A percentile compares a stretch with the other conserved stretches of the same genome.
Evolutionary conservation across 768 basidiomycete genomes (phyloP).

Genomic region (Suillus decipiens): DNA sequence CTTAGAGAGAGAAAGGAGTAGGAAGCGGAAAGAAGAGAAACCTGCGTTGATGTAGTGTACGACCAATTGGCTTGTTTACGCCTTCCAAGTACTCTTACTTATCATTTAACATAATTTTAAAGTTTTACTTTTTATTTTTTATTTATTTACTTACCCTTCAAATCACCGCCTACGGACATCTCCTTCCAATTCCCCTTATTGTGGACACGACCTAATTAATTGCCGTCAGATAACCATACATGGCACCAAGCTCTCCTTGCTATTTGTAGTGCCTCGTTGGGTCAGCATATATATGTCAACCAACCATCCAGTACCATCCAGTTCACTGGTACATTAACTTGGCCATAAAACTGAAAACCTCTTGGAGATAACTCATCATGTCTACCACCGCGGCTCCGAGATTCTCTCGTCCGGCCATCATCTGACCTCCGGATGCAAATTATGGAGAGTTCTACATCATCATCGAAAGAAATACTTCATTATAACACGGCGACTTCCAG

Average conservation of each 20-base stretch:
- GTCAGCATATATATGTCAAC: too few relatives aligned
- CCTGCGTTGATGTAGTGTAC: constrained; percentile 33
- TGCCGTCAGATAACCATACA: constrained; percentile 6
- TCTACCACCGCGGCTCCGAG: neutral
- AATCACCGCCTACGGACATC: constrained; percentile 17
- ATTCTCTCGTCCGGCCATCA: neutral
- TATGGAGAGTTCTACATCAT: neutral
- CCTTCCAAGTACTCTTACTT: constrained; percentile 30
- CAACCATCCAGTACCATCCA: too few relatives aligned
- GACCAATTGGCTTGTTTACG: neutral
- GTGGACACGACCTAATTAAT: constrained; percentile 3
- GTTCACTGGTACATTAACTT: too few relatives aligned
- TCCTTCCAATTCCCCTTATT: constrained; percentile 9
- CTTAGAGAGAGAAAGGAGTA: constrained; percentile 28
- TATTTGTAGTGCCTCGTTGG: too few relatives aligned
- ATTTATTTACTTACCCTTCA: neutral
- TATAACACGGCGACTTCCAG: neutral
- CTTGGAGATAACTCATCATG: neutral
- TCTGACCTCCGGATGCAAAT: neutral
- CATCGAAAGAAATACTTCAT: neutral
- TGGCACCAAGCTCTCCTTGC: neutral
- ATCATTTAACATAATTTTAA: constrained; percentile 3
- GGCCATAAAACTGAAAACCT: constrained; percentile 1
- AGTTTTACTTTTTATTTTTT: neutral
- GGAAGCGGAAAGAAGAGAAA: constrained; percentile 28